Percentiles rank a stretch among this genome's conserved stretches.
These are phyloP conservation scores for Pelargonium australe DNA, from an alignment of 441 rosid species.

Conservation along the genomic window DNA sequence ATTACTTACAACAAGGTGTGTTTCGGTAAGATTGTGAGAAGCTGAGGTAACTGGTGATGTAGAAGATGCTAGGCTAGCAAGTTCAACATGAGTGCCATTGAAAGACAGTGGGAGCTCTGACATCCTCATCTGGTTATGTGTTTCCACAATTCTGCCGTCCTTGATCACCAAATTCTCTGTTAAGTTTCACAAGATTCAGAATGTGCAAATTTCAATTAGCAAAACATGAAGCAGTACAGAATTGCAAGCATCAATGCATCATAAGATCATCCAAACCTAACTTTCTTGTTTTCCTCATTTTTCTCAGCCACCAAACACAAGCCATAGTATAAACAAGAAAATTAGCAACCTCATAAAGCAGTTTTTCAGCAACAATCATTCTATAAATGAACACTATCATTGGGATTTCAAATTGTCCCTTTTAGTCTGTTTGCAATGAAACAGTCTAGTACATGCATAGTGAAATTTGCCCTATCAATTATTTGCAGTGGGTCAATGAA, in stretches of 20 bases:
- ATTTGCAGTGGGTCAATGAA: neutral
- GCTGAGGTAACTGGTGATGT: slow-evolving; percentile 30
- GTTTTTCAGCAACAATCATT: neutral
- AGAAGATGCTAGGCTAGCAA: slow-evolving; percentile 40
- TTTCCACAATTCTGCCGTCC: slow-evolving; percentile 36
- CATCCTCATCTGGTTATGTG: slow-evolving; percentile 24
- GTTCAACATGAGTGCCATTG: slow-evolving; percentile 31
- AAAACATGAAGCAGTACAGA: neutral
- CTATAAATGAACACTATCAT: neutral
- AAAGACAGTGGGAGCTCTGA: slow-evolving; percentile 10
- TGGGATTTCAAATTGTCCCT: neutral
- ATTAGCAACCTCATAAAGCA: neutral
- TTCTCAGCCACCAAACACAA: slow-evolving; percentile 4
- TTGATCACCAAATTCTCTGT: slow-evolving; percentile 33
- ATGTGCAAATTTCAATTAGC: neutral
- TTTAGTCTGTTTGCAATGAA: neutral
- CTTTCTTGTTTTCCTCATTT: neutral
- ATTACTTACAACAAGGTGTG: slow-evolving; percentile 9
- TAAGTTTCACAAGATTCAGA: neutral
- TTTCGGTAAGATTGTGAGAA: slow-evolving; percentile 30
- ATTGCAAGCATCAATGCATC: neutral
- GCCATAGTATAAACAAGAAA: neutral
- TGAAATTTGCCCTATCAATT: neutral
- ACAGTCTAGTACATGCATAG: neutral
- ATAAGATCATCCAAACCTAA: neutral